phyloP scores from a whole-genome alignment of 2,329 filamentous ascomycete genomes.

The Paecilomyces sp. region DNA sequence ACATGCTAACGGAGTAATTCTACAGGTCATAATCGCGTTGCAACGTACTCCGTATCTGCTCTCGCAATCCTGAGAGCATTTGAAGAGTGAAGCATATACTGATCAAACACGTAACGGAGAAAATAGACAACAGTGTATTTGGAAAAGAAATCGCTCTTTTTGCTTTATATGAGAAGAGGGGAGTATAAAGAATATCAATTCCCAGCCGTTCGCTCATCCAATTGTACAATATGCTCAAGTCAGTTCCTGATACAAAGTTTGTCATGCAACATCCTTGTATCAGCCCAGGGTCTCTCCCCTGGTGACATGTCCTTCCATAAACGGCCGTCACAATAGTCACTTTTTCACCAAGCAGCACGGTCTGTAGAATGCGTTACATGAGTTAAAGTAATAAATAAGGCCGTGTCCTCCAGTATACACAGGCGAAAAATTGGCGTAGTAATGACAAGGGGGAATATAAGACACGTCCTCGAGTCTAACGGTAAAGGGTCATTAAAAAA shows the following conservation, averaged over 20 bases:
- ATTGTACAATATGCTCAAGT: conserved; percentile 13
- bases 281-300: neutral
- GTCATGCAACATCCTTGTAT: neutral
- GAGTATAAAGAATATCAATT: conserved; percentile 4
- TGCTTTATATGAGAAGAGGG: conserved; percentile 9
- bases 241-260: conserved; percentile 5
- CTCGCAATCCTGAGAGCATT: conserved; percentile 32
- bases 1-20: neutral
- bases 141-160: neutral
- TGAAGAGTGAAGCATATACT: conserved; percentile 16
- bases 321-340: neutral
- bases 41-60: conserved; percentile 30
- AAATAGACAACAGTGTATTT: neutral
- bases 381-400: neutral
- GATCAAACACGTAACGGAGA: neutral
- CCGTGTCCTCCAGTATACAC: neutral
- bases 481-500: neutral
- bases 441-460: neutral
- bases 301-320: neutral
- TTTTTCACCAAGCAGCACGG: neutral
- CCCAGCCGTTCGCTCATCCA: conserved; percentile 8
- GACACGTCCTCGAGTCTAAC: conserved; percentile 1
- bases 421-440: neutral
- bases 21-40: conserved; percentile 34
- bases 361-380: neutral